Conservation (phyloP, 768 basidiomycete species). For the Leccinum subgranulosum region DNA sequence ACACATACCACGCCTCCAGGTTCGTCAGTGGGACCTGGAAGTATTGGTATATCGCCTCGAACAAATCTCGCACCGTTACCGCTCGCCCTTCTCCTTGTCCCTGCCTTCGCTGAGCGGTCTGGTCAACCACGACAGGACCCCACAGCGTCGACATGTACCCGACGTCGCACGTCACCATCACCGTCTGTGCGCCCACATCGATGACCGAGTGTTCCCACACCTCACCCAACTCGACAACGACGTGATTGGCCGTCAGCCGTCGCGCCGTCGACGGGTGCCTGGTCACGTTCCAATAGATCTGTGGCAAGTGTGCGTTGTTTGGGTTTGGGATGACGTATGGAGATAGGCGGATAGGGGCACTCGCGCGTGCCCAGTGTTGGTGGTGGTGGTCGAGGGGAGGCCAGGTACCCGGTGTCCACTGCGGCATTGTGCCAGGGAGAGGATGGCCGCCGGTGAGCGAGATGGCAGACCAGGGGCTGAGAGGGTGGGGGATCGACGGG, state of each 20-base stretch:
- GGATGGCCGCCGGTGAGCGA: conserved; percentile 21
- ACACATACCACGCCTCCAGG: conserved; percentile 25
- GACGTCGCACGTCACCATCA: conserved; percentile 26
- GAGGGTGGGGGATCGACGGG: conserved; percentile 4
- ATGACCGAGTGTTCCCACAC: conserved; percentile 21
- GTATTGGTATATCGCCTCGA: conserved; percentile 48
- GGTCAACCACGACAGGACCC: conserved; percentile 48
- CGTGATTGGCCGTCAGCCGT: conserved; percentile 29
- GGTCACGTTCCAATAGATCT: conserved; percentile 36
- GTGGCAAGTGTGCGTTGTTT: conserved; percentile 24
- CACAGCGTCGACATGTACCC: conserved; percentile 33
- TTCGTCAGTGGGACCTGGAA: conserved; percentile 42
- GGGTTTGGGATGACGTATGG: conserved; percentile 33
- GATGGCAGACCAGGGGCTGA: conserved; percentile 17
- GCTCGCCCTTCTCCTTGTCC: conserved; percentile 5
- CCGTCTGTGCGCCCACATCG: conserved; percentile 12
- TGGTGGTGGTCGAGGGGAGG: conserved; percentile 23
- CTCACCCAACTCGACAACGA: conserved; percentile 18
- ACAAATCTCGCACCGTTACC: conserved; percentile 43
- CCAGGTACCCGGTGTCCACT: conserved; percentile 27
- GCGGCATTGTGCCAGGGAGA: conserved; percentile 23
- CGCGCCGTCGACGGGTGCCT: conserved; percentile 31
- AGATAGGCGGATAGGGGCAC: conserved; percentile 22
- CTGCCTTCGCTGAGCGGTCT: conserved; percentile 1
- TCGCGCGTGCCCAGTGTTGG: neutral